Percentiles rank a stretch among this genome's conserved stretches.
phyloP scores from a whole-genome alignment of 148 eudicot species.

The Chenopodium suecicum region DNA sequence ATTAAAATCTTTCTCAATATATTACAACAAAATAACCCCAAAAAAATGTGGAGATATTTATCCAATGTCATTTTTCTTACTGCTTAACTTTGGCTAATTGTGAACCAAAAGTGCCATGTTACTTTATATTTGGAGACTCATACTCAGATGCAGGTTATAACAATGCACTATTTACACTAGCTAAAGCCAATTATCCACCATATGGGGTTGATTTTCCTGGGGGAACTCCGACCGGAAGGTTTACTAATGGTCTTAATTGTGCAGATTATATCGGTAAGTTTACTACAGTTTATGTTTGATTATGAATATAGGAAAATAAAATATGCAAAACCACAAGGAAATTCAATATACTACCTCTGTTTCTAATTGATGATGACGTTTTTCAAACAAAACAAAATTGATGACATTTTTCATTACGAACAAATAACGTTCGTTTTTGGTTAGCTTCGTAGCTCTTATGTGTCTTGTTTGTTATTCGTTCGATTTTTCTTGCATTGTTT shows the following conservation, averaged over 20 bases:
- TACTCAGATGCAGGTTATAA: constrained; percentile 21
- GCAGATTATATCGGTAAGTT: constrained; percentile 19
- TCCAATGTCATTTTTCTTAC: not conserved
- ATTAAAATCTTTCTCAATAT: too few species aligned
- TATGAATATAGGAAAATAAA: too few species aligned
- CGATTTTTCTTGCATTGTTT: too few species aligned
- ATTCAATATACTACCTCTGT: too few species aligned
- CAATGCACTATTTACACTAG: not conserved
- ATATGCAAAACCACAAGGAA: not conserved
- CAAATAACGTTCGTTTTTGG: too few species aligned
- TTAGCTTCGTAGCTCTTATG: too few species aligned
- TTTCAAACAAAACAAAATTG: too few species aligned
- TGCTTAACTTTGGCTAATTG: constrained; percentile 7
- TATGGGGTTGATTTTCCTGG: constrained; percentile 25
- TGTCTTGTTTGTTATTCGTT: too few species aligned
- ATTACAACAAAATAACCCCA: not conserved
- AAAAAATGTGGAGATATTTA: constrained; percentile 3
- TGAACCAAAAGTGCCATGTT: constrained; percentile 25
- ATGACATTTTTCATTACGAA: too few species aligned
- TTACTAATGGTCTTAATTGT: constrained; percentile 20
- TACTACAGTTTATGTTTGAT: not conserved
- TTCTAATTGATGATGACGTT: too few species aligned
- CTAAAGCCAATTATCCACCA: constrained; percentile 24
- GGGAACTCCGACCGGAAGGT: constrained; percentile 23
- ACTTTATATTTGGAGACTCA: constrained; percentile 26